A percentile compares a stretch with the other conserved stretches of the same genome.
phyloP scores from a whole-genome alignment of 257 asterid genomes.

The Nemophila menziesii region DNA sequence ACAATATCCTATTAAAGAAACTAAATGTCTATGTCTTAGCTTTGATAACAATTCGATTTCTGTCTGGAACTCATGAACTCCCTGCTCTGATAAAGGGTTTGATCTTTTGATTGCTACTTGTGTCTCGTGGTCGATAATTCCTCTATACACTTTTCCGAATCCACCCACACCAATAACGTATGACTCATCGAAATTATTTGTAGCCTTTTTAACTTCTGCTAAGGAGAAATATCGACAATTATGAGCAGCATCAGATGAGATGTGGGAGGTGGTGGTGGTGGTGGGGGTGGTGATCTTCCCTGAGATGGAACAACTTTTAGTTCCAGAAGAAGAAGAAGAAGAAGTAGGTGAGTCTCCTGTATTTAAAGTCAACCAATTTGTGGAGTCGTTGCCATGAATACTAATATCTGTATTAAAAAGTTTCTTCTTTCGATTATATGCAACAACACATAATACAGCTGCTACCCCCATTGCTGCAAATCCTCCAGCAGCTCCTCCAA shows the following conservation, averaged over 20 bases:
- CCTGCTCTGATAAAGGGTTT: constrained; percentile 85
- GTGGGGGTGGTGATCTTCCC: constrained; percentile 36
- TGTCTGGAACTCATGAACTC: constrained; percentile 71
- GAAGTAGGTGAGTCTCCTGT: constrained; percentile 55
- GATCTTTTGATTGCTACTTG: constrained; percentile 80
- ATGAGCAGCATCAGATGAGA: constrained; percentile 70
- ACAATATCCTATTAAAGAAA: constrained; percentile 75
- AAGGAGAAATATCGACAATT: constrained; percentile 75
- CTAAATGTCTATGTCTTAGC: constrained; percentile 68
- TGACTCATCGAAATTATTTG: constrained; percentile 75
- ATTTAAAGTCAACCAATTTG: constrained; percentile 74
- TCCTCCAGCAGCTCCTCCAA: constrained; percentile 76
- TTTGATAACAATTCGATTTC: constrained; percentile 82
- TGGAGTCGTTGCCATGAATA: too few species aligned
- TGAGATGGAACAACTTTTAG: constrained; percentile 33
- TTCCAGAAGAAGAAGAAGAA: constrained; percentile 26
- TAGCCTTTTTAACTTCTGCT: constrained; percentile 55
- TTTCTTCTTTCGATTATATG: constrained; percentile 29
- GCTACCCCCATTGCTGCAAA: constrained; percentile 66
- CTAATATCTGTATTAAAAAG: constrained; percentile 21
- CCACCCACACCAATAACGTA: constrained; percentile 93
- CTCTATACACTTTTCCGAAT: constrained; percentile 81
- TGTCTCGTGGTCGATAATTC: constrained; percentile 43
- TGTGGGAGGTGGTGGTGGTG: constrained; percentile 17
- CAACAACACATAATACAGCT: constrained; percentile 37